These are phyloP conservation scores for Acrocalymma vagum DNA, from an alignment of 2,329 filamentous ascomycete genomes.

Conservation along the genomic window DNA sequence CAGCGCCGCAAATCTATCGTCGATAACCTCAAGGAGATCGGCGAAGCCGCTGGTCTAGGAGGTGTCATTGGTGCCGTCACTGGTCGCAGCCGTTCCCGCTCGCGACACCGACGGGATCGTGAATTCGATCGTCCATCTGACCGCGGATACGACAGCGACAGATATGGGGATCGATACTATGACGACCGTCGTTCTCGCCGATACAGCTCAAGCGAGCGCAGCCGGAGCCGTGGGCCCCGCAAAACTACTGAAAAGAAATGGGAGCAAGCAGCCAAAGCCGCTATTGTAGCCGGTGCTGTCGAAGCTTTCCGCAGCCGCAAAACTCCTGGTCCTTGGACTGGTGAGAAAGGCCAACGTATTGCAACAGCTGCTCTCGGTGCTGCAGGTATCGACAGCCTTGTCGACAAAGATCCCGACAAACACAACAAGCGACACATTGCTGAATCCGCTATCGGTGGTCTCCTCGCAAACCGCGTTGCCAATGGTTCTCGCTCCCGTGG, in stretches of 20 bases:
- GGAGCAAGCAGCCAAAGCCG: conserved; percentile 87
- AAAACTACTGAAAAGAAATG: conserved; percentile 70
- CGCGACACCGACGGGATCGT: conserved; percentile 61
- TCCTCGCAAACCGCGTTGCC: conserved; percentile 84
- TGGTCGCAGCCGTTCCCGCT: conserved; percentile 66
- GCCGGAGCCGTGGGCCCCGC: conserved; percentile 56
- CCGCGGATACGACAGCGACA: conserved; percentile 58
- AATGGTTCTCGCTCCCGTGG: conserved; percentile 74
- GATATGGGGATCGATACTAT: conserved; percentile 34
- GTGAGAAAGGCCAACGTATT: conserved; percentile 89
- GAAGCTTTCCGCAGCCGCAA: conserved; percentile 93
- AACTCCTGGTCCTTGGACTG: conserved; percentile 87
- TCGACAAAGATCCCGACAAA: conserved; percentile 73
- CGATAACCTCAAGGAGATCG: conserved; percentile 62
- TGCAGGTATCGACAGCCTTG: conserved; percentile 82
- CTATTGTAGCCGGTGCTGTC: conserved; percentile 86
- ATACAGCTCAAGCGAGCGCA: conserved; percentile 64
- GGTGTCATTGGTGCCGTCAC: conserved; percentile 60
- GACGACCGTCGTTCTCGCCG: conserved; percentile 48
- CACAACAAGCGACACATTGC: conserved; percentile 82
- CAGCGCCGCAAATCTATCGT: conserved; percentile 66
- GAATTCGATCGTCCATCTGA: conserved; percentile 52
- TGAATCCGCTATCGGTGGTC: conserved; percentile 87
- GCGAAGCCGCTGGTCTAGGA: conserved; percentile 67
- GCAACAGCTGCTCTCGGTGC: conserved; percentile 87